Evolutionary conservation across 202 grass and related monocot genomes (phyloP), one percentile per base, ranked within the genome.

Genomic region (Saccharum hybrid): DNA sequence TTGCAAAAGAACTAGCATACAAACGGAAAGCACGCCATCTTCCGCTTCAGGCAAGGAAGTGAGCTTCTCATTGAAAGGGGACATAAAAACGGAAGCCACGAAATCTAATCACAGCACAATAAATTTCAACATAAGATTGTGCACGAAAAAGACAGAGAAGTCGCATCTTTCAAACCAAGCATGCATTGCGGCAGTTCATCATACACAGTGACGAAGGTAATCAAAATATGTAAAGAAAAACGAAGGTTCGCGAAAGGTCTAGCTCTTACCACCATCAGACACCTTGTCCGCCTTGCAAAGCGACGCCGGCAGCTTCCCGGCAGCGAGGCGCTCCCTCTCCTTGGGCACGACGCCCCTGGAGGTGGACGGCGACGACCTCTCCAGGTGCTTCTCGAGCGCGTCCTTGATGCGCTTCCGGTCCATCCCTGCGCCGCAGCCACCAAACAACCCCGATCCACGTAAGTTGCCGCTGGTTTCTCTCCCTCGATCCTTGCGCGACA

Each of bases 341-440:
- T 90, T 94, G 57, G 51, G 72, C 66, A 65, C 77, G 43, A 76
- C 65, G 2, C 84, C 92, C 79, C 88, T 86, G 7, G 92, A 94
- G 16, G 91, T 92, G 72, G 92, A 92, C 36, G 92, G 90, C 18
- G 89, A 90, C 43, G 88, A 71, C 86, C 90, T 93, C 54, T 94
- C 91, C 51, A 94, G 72, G 42, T 97, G 90, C 71, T 89, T 97
- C 72, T 97, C 95, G 21, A 93, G 79, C 56, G 77, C 88, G 73
- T 97, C 95, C 84, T 91, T 91, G 87, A 94, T 90, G 81, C 90
- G 91, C 82, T 91, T 93, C 82, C 95, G 88, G 80, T 94, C 95
- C 75, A 87, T 72, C 54, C 66, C 92, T 40, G 5, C 67, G 38
- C 11, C 57, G 36, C 36, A 4, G 36, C 36, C 87, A 68, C 83